Evolutionary conservation across 192 early-diverging fungal species (phyloP).

Genomic region (Backusella morwellensis): DNA sequence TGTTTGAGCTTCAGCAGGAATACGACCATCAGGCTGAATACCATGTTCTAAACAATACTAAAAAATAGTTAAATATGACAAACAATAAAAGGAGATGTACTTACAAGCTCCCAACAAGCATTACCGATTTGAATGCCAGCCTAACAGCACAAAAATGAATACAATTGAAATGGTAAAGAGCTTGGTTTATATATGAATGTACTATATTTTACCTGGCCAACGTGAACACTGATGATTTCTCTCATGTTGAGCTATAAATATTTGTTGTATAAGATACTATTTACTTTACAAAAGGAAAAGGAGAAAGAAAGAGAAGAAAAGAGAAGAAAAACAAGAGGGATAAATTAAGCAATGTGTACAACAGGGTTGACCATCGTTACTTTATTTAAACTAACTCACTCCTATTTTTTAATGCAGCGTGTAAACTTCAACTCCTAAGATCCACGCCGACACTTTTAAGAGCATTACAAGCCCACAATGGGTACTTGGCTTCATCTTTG

Average conservation of each 20-base stretch:
- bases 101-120: slow-evolving; percentile 13
- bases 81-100: neutral
- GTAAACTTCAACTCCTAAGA: slow-evolving; percentile 25
- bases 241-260: slow-evolving; percentile 28
- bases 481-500: slow-evolving; percentile 56
- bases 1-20: slow-evolving; percentile 27
- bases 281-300: neutral
- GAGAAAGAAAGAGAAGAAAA: neutral
- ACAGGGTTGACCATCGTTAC: neutral
- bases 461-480: slow-evolving; percentile 71
- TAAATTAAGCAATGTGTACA: neutral
- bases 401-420: neutral
- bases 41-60: slow-evolving; percentile 91
- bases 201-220: slow-evolving; percentile 60
- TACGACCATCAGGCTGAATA: slow-evolving; percentile 91
- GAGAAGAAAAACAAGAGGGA: neutral
- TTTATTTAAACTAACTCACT: neutral
- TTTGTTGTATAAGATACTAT: neutral
- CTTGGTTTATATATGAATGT: slow-evolving; percentile 35
- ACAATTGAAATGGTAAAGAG: slow-evolving; percentile 51
- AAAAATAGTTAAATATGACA: too few relatives aligned
- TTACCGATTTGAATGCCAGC: slow-evolving; percentile 11
- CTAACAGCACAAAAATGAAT: neutral
- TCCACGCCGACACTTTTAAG: slow-evolving; percentile 68
- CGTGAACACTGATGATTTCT: slow-evolving; percentile 42